Base-by-base conservation (phyloP, 2,329 filamentous ascomycete species). In the Biscogniauxia mediterranea region DNA sequence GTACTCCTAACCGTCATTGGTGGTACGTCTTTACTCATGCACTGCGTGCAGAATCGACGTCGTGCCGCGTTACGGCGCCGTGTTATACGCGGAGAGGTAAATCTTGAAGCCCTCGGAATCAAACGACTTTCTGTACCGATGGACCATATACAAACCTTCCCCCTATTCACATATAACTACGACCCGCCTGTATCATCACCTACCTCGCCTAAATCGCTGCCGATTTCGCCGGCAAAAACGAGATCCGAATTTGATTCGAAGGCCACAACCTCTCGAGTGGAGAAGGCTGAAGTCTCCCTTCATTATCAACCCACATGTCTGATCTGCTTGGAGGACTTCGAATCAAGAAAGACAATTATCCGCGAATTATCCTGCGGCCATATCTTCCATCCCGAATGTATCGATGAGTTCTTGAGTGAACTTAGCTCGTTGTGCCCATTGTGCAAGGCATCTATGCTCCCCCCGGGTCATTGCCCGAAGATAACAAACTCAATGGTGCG, bases 371-470 rank as follows among this genome's bases (percentile, higher is more conserved):
- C 92, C 0, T 99, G 95, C 69, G 88, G 90, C 0, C 95, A 99
- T 73, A 94, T 98, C 60, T 99, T 93, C 75, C 94, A 99, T 67
- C 89, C 91, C 0, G 89, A 91, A 66, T 99, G 95, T 71, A 93
- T 98, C 65, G 93, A 98, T 71, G 85, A 88, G 21, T 97, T 95
- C 69, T 80, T 98, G 13, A 82, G 84, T 52, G 83, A 87, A 58
- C 89, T 89, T 71, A 96, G 91, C 72, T 96, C 91, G 19, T 81
- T 97, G 1, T 99, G 95, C 71, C 94, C 95, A 0, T 81, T 96
- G 68, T 99, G 95, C 80, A 97, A 97, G 74, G 85, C 89, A 63
- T 91, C 85, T 55, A 91, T 93, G 70, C 78, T 97, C 0, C 93
- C 93, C 6, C 70, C 74, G 68, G 78, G 91, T 0, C 85, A 85